These are phyloP conservation scores for Massariosphaeria phaeospora DNA, from an alignment of 495 filamentous ascomycete species.

Conservation along the genomic window DNA sequence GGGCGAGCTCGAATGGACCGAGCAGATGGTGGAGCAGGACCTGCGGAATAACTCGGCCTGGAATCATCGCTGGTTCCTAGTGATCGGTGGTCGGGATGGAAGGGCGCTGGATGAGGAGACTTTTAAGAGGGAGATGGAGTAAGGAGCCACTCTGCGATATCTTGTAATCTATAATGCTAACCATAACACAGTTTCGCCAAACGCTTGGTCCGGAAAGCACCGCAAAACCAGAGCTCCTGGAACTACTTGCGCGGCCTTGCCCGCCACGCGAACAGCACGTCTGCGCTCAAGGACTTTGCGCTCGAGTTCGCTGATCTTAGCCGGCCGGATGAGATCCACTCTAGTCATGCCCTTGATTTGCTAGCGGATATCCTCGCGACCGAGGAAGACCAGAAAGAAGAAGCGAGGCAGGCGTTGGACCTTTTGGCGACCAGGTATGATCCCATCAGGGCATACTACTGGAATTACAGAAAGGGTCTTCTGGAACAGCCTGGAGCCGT, in stretches of 20 bases:
- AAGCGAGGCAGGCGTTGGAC: slow-evolving; percentile 60
- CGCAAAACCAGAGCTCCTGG: slow-evolving; percentile 93
- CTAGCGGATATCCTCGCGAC: slow-evolving; percentile 75
- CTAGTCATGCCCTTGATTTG: slow-evolving; percentile 82
- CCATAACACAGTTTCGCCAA: slow-evolving; percentile 47
- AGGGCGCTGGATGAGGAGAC: slow-evolving; percentile 52
- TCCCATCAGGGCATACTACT: slow-evolving; percentile 84
- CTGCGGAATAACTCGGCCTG: slow-evolving; percentile 94
- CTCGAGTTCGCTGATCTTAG: slow-evolving; percentile 57
- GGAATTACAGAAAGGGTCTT: slow-evolving; percentile 66
- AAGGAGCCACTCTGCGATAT: background rate
- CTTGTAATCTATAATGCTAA: slow-evolving; percentile 3
- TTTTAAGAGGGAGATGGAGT: slow-evolving; percentile 70
- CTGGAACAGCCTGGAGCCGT: slow-evolving; percentile 34
- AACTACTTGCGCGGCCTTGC: slow-evolving; percentile 79
- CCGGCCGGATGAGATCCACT: slow-evolving; percentile 40
- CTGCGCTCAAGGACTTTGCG: slow-evolving; percentile 59
- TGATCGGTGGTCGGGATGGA: slow-evolving; percentile 61
- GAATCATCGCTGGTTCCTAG: slow-evolving; percentile 90
- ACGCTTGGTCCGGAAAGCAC: slow-evolving; percentile 66
- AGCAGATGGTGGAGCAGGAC: slow-evolving; percentile 66
- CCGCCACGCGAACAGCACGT: slow-evolving; percentile 56
- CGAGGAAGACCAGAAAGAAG: slow-evolving; percentile 50
- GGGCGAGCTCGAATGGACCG: slow-evolving; percentile 63
- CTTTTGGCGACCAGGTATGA: slow-evolving; percentile 82